Conservation (phyloP, 768 basidiomycete species). For the Calocybe cyanea region DNA sequence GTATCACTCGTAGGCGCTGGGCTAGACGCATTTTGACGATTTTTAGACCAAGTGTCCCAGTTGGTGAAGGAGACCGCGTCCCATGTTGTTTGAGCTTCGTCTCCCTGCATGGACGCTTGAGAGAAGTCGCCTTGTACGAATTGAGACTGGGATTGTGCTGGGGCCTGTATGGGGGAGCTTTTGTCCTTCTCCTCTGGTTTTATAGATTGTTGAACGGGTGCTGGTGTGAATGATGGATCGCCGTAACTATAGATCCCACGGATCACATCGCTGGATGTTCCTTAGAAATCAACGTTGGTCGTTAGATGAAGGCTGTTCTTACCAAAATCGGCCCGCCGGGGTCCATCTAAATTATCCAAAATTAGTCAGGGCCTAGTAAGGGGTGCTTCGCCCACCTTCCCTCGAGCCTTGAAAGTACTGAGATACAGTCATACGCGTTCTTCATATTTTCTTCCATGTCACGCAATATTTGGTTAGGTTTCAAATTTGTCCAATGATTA, state of each 20-base stretch:
- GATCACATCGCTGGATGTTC: conserved; percentile 30
- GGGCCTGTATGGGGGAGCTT: neutral
- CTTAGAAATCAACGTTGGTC: neutral
- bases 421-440: conserved; percentile 57
- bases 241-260: conserved; percentile 32
- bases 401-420: conserved; percentile 43
- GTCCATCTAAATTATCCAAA: conserved; percentile 29
- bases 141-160: neutral
- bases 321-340: conserved; percentile 40
- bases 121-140: neutral
- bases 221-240: conserved; percentile 11
- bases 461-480: conserved; percentile 32
- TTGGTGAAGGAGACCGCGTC: too few relatives aligned
- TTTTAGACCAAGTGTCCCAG: too few relatives aligned
- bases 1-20: too few relatives aligned
- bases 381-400: conserved; percentile 25
- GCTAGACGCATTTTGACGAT: too few relatives aligned
- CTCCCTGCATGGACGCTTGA: too few relatives aligned
- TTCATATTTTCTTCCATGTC: conserved; percentile 49
- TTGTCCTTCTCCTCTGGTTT: neutral
- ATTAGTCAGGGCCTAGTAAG: neutral
- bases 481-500: conserved; percentile 61
- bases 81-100: too few relatives aligned
- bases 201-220: neutral
- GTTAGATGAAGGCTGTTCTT: conserved; percentile 6